Evolutionary conservation across 768 basidiomycete species (phyloP).

Genomic region (Sporobolomyces phaffii): DNA sequence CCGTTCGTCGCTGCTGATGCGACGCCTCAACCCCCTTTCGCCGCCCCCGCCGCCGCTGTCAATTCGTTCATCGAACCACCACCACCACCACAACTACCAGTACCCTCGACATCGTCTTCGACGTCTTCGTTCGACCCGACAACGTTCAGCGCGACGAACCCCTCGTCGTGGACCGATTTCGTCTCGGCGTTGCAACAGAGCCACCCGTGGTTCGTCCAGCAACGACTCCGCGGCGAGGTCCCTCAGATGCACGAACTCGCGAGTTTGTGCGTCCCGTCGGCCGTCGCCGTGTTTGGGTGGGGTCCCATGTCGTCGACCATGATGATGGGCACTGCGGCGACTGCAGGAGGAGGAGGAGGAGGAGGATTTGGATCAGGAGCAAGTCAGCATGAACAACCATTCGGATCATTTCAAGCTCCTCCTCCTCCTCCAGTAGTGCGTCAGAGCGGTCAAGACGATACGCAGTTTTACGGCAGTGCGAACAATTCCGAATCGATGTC

Average conservation of each 20-base stretch:
- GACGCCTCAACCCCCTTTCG: too few relatives aligned
- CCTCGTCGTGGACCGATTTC: conserved; percentile 72
- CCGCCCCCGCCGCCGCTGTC: too few relatives aligned
- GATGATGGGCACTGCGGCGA: background rate
- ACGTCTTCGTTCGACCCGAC: conserved; percentile 45
- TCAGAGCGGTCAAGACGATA: too few relatives aligned
- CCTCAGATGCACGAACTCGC: conserved; percentile 33
- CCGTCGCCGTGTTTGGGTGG: conserved; percentile 5
- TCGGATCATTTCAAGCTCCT: too few relatives aligned
- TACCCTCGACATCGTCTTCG: background rate
- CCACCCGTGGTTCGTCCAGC: conserved; percentile 13
- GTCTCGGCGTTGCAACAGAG: conserved; percentile 39
- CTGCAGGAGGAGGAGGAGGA: background rate
- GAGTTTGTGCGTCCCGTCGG: background rate
- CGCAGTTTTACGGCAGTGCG: too few relatives aligned
- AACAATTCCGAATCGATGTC: too few relatives aligned
- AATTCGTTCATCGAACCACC: background rate
- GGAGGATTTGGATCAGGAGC: background rate
- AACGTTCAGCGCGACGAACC: conserved; percentile 66
- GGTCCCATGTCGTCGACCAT: background rate
- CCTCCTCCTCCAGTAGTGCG: too few relatives aligned
- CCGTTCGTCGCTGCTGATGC: too few relatives aligned
- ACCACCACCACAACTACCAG: background rate
- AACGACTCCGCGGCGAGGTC: background rate
- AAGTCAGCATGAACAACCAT: too few relatives aligned